Percentiles rank a stretch among this genome's conserved stretches.
Evolutionary conservation across 305 asterid genomes (phyloP).

Genomic region (Solanum chacoense): DNA sequence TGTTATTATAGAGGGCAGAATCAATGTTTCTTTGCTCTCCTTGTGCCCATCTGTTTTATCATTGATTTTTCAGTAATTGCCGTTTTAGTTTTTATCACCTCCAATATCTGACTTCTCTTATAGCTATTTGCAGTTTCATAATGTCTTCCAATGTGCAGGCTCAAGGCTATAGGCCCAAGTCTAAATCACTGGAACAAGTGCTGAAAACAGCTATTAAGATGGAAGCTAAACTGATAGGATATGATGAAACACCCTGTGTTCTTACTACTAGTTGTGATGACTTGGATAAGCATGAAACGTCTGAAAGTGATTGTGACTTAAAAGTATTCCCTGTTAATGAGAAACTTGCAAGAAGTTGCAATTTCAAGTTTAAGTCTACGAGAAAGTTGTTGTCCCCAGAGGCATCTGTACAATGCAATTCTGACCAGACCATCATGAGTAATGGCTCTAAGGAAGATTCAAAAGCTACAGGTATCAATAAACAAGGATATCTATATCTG

Average conservation of each 20-base stretch:
- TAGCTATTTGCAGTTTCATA: neutral
- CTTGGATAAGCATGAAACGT: conserved; percentile 21
- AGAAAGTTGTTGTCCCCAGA: conserved; percentile 4
- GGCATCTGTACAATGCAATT: conserved; percentile 19
- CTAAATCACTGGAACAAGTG: conserved; percentile 56
- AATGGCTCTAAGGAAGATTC: conserved; percentile 17
- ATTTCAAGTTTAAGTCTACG: conserved; percentile 13
- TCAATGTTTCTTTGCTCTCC: neutral
- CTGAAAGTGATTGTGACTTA: conserved; percentile 18
- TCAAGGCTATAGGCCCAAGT: conserved; percentile 54
- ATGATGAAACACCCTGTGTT: conserved; percentile 44
- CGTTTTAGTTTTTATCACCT: neutral
- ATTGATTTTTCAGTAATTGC: neutral
- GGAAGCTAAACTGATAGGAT: conserved; percentile 73
- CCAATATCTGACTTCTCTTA: neutral
- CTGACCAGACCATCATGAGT: conserved; percentile 11
- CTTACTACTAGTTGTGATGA: conserved; percentile 12
- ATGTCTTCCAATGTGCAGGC: conserved; percentile 36
- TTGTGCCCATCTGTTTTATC: neutral
- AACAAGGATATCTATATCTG: neutral
- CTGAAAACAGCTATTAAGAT: conserved; percentile 27
- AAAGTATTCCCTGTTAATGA: conserved; percentile 24
- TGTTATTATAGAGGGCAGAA: neutral
- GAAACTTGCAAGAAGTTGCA: conserved; percentile 11
- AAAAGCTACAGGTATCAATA: conserved; percentile 40